Evolutionary conservation across 2,329 filamentous ascomycete genomes (phyloP).

Genomic region (Arthrobotrys musiformis): DNA sequence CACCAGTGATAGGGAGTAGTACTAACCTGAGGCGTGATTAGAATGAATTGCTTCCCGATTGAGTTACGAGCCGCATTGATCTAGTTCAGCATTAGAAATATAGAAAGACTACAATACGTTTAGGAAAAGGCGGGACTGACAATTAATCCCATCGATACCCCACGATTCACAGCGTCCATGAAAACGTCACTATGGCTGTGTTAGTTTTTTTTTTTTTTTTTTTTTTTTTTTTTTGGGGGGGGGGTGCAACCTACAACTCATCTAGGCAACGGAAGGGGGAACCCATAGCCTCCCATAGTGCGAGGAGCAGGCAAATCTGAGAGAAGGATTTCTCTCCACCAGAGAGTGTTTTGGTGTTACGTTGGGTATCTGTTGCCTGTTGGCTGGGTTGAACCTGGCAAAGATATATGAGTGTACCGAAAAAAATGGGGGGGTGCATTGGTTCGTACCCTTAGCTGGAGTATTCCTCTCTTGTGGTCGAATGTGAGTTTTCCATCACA

Average conservation of each 20-base stretch:
- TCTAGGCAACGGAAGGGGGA: constrained; percentile 93
- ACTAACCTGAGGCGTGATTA: constrained; percentile 88
- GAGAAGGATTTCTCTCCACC: constrained; percentile 98
- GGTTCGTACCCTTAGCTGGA: constrained; percentile 77
- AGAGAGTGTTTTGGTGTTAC: constrained; percentile 90
- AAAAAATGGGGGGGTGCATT: background rate
- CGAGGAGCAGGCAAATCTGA: constrained; percentile 89
- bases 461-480: constrained; percentile 77
- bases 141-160: constrained; percentile 92
- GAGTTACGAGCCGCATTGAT: constrained; percentile 85
- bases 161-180: constrained; percentile 97
- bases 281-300: constrained; percentile 98
- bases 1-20: constrained; percentile 65
- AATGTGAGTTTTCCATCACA: constrained; percentile 85
- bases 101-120: background rate
- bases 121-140: constrained; percentile 66
- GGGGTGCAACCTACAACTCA: constrained; percentile 74
- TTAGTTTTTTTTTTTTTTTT: constrained; percentile 56
- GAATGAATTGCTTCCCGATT: constrained; percentile 91
- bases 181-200: constrained; percentile 77
- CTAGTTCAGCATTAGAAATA: constrained; percentile 64
- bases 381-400: constrained; percentile 73
- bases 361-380: constrained; percentile 68
- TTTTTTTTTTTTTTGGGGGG: no score
- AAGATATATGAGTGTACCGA: background rate